These are phyloP conservation scores for Cordyceps javanica DNA, from an alignment of 2,329 filamentous ascomycete species.

Conservation along the genomic window DNA sequence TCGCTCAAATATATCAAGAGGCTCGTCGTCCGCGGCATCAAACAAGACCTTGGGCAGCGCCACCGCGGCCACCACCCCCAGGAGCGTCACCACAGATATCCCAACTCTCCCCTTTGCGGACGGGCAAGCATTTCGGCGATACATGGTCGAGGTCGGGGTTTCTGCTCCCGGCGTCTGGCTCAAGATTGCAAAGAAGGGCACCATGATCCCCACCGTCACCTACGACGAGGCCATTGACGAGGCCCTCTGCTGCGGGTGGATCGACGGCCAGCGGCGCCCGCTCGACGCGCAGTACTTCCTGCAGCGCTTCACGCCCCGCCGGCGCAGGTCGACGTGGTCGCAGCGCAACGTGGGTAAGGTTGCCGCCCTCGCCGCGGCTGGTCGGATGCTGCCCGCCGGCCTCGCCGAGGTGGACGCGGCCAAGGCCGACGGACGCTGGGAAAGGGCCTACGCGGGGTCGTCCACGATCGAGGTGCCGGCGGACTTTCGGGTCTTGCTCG, in stretches of 20 bases:
- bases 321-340: slow-evolving; percentile 51
- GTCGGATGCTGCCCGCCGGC: slow-evolving; percentile 43
- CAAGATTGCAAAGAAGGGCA: slow-evolving; percentile 42
- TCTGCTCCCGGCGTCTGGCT: slow-evolving; percentile 37
- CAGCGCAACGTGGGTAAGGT: slow-evolving; percentile 52
- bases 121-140: slow-evolving; percentile 28
- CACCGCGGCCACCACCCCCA: not conserved
- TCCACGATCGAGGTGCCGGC: slow-evolving; percentile 39
- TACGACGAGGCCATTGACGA: slow-evolving; percentile 48
- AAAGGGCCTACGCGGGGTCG: slow-evolving; percentile 46
- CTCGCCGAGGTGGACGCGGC: slow-evolving; percentile 46
- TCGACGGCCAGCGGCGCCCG: slow-evolving; percentile 47
- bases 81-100: not conserved
- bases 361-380: slow-evolving; percentile 34
- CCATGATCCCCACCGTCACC: slow-evolving; percentile 36
- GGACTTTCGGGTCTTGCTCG: slow-evolving; percentile 42
- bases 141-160: slow-evolving; percentile 31
- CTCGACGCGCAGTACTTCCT: slow-evolving; percentile 42
- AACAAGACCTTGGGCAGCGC: not conserved
- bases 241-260: slow-evolving; percentile 58
- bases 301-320: slow-evolving; percentile 53
- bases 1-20: not conserved
- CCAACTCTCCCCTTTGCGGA: slow-evolving; percentile 24
- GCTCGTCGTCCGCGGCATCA: not conserved
- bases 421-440: slow-evolving; percentile 52